A percentile compares a stretch with the other conserved stretches of the same genome.
Conservation (phyloP, 805 yeast species). For the Candida vaughaniae region DNA sequence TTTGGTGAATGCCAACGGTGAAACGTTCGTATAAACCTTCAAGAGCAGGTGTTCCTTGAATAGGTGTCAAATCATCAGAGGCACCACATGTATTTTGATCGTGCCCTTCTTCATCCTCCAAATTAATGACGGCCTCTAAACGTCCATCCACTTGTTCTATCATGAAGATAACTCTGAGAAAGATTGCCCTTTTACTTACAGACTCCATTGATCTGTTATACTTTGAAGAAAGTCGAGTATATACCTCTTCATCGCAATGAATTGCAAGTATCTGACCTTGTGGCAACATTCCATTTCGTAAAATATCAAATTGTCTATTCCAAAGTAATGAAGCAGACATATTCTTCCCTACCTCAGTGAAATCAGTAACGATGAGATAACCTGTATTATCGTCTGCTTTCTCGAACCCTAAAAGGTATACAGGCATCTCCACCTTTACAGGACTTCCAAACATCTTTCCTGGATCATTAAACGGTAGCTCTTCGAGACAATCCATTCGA, state of each 20-base stretch:
- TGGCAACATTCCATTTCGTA: slow-evolving; percentile 1
- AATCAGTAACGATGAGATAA: slow-evolving; percentile 5
- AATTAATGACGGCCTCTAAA: background rate
- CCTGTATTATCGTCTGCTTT: background rate
- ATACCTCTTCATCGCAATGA: slow-evolving; percentile 1
- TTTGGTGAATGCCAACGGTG: background rate
- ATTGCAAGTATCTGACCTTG: background rate
- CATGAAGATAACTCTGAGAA: background rate
- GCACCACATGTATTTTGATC: too few species aligned
- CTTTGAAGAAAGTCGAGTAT: background rate
- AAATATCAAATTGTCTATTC: slow-evolving; percentile 3
- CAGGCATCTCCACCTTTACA: slow-evolving; percentile 3
- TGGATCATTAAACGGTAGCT: background rate
- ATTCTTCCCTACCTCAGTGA: background rate
- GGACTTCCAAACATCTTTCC: background rate
- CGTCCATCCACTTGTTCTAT: background rate
- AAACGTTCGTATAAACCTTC: slow-evolving; percentile 1
- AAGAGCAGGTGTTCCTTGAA: background rate
- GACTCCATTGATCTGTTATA: background rate
- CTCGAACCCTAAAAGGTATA: slow-evolving; percentile 3
- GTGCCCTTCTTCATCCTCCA: background rate
- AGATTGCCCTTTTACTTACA: background rate
- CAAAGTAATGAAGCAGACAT: background rate
- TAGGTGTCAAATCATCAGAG: too few species aligned
- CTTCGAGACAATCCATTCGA: slow-evolving; percentile 2